These are phyloP conservation scores for Bolboschoenus planiculmis DNA, from an alignment of 176 grass and related monocot genomes.

Conservation along the genomic window DNA sequence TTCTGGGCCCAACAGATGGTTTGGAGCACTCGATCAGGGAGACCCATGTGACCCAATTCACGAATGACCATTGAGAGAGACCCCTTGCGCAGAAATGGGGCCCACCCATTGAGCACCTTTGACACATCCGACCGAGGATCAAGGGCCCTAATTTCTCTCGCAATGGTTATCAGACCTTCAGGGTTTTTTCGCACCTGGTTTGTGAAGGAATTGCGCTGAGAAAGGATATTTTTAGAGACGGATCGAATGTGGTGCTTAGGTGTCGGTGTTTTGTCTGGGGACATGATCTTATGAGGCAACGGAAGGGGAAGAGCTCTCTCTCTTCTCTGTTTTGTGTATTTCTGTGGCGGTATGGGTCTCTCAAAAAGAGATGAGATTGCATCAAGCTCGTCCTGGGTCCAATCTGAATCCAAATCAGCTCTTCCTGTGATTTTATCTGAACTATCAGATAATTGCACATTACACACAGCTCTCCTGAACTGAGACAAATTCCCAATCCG, in stretches of 20 bases:
- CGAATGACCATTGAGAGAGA: conserved; percentile 78
- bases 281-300: conserved; percentile 39
- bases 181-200: conserved; percentile 66
- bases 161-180: conserved; percentile 45
- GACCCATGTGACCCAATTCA: conserved; percentile 80
- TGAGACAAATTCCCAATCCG: background rate
- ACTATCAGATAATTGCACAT: background rate
- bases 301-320: conserved; percentile 41
- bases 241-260: conserved; percentile 49
- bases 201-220: conserved; percentile 34
- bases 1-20: conserved; percentile 67
- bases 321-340: conserved; percentile 25
- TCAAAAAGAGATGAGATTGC: conserved; percentile 76
- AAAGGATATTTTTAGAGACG: conserved; percentile 18
- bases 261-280: conserved; percentile 21
- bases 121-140: conserved; percentile 31
- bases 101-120: conserved; percentile 50
- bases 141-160: conserved; percentile 49
- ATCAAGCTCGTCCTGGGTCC: conserved; percentile 63
- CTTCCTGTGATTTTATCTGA: background rate
- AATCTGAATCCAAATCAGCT: conserved; percentile 16
- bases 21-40: conserved; percentile 52
- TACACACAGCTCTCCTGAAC: background rate
- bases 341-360: conserved; percentile 42
- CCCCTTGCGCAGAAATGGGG: conserved; percentile 60